Percentiles rank a stretch among this genome's conserved stretches.
phyloP scores from a whole-genome alignment of 805 yeast species.

The Kregervanrija pseudodelftensis region DNA sequence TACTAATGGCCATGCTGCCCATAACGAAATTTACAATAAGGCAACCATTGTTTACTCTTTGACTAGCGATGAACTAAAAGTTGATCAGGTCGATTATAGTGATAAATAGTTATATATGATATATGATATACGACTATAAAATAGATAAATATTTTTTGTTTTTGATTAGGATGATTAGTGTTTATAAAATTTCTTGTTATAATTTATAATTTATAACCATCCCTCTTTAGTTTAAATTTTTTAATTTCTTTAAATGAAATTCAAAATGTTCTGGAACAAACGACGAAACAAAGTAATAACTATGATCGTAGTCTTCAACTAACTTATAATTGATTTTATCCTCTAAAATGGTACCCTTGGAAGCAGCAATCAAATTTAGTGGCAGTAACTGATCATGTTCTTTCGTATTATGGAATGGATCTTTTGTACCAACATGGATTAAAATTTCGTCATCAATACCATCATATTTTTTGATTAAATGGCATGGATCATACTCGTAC shows the following conservation, averaged over 20 bases:
- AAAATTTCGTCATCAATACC: conserved; percentile 56
- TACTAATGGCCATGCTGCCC: too few relatives aligned
- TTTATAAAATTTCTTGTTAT: too few relatives aligned
- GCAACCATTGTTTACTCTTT: conserved; percentile 11
- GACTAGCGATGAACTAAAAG: too few relatives aligned
- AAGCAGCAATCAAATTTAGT: conserved; percentile 57
- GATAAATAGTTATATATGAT: not conserved
- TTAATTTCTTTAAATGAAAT: conserved; percentile 64
- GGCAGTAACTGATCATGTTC: conserved; percentile 55
- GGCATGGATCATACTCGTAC: conserved; percentile 79
- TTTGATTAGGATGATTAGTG: too few relatives aligned
- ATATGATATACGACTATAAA: not conserved
- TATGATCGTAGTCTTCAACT: conserved; percentile 86
- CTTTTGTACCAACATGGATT: conserved; percentile 77
- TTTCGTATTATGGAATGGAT: conserved; percentile 51
- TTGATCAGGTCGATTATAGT: too few relatives aligned
- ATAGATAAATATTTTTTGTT: not conserved
- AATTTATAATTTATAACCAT: too few relatives aligned
- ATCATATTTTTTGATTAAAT: conserved; percentile 49
- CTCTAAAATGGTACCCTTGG: conserved; percentile 49
- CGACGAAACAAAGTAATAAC: conserved; percentile 76
- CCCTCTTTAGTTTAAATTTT: conserved; percentile 10
- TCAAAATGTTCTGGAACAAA: conserved; percentile 79
- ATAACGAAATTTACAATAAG: conserved; percentile 2
- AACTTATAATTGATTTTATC: conserved; percentile 52